Conservation (phyloP, 2,329 filamentous ascomycete species). For the Botrytis sinoallii region DNA sequence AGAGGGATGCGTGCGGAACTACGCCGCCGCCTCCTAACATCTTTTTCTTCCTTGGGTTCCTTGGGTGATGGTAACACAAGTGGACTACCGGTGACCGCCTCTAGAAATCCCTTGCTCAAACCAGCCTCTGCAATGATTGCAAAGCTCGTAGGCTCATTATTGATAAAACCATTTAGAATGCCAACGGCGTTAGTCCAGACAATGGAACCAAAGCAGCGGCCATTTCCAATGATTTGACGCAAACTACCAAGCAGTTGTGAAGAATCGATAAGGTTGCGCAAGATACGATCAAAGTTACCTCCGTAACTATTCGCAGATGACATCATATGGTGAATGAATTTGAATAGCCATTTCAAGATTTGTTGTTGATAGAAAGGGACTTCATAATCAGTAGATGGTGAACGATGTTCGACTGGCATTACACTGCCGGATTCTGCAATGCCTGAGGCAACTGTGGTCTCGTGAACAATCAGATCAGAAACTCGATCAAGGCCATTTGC, state of each 20-base stretch:
- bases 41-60: conserved; percentile 21
- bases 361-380: conserved; percentile 93
- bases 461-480: conserved; percentile 77
- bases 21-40: conserved; percentile 1
- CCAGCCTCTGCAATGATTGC: conserved; percentile 92
- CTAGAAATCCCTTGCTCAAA: conserved; percentile 79
- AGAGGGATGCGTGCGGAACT: conserved; percentile 8
- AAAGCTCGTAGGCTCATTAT: conserved; percentile 98
- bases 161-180: conserved; percentile 92
- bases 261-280: conserved; percentile 93
- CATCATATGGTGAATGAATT: conserved; percentile 96
- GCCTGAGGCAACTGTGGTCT: conserved; percentile 68
- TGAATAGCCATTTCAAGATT: conserved; percentile 88
- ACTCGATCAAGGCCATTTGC: conserved; percentile 86
- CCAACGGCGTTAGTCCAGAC: conserved; percentile 95
- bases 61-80: conserved; percentile 37
- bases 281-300: conserved; percentile 81
- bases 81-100: conserved; percentile 65
- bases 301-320: conserved; percentile 65
- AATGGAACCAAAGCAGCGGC: conserved; percentile 77
- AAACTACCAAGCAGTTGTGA: conserved; percentile 77
- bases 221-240: conserved; percentile 76
- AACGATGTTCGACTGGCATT: conserved; percentile 69
- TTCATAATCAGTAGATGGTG: conserved; percentile 84
- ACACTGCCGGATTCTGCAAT: conserved; percentile 67